phyloP scores from a whole-genome alignment of 2,329 filamentous ascomycete species.

The Aspergillus sp. region DNA sequence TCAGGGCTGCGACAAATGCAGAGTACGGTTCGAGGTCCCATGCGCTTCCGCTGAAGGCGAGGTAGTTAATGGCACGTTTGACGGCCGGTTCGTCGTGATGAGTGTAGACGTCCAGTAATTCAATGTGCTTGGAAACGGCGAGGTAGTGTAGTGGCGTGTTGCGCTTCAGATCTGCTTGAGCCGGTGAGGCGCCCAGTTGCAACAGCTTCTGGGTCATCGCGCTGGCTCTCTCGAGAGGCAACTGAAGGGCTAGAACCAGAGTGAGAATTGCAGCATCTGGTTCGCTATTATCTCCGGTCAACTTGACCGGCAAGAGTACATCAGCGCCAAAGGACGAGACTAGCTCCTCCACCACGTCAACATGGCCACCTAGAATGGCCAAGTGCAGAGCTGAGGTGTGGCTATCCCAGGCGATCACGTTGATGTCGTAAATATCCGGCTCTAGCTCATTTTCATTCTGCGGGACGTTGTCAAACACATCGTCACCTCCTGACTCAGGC shows the following conservation, averaged over 20 bases:
- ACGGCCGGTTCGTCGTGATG: conserved; percentile 53
- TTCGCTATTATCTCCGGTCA: conserved; percentile 38
- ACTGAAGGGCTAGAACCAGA: conserved; percentile 57
- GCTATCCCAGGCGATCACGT: conserved; percentile 71
- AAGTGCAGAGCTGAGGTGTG: conserved; percentile 67
- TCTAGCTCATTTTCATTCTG: conserved; percentile 55
- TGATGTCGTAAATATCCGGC: conserved; percentile 71
- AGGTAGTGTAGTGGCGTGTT: conserved; percentile 60
- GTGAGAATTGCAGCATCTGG: conserved; percentile 56
- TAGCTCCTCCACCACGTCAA: conserved; percentile 59
- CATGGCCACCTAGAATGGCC: conserved; percentile 65
- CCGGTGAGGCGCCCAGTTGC: conserved; percentile 60
- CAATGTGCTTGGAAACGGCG: conserved; percentile 43
- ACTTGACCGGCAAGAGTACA: conserved; percentile 64
- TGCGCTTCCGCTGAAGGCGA: conserved; percentile 38
- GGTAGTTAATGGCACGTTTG: conserved; percentile 58
- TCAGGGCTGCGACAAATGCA: conserved; percentile 54
- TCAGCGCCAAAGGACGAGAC: conserved; percentile 69
- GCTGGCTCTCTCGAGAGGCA: conserved; percentile 56
- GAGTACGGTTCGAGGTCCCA: conserved; percentile 35
- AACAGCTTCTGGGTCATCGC: conserved; percentile 59
- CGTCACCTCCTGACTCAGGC: conserved; percentile 8
- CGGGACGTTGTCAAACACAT: conserved; percentile 37
- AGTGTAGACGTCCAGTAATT: conserved; percentile 37
- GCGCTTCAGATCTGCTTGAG: conserved; percentile 60